Evolutionary conservation across 2,329 filamentous ascomycete species (phyloP), one percentile per base, ranked within the genome.

Genomic region (Aspergillus transmontanensis): DNA sequence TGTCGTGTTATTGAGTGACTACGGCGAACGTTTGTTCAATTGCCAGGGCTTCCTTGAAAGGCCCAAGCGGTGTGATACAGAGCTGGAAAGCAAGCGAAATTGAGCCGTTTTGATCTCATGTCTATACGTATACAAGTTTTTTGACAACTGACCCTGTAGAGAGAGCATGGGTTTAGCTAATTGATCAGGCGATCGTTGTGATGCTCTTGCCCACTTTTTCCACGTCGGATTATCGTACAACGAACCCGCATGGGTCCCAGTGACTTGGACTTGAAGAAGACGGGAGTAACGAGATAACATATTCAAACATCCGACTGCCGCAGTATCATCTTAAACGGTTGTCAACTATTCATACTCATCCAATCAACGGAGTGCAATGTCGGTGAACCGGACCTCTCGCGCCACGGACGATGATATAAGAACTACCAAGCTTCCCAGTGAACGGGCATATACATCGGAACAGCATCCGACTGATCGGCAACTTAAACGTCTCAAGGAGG

Each of bases 401-500:
- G 69, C 68, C 51, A 68, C 69, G 65, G 67, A 76, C 61, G 63
- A 70, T 64, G 60, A 70, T 61, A 67, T 63, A 68, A 71, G 63
- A 66, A 63, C 60, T 58, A 66, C 70, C 61, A 69, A 68, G 67
- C 67, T 65, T 59, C 54, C 68, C 48, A 71, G 58, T 60, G 61
- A 68, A 65, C 67, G 57, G 50, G 61, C 66, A 53, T 60, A 57
- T 64, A 63, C 69, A 46, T 61, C 70, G 4, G 74, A 75, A 56
- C 71, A 72, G 46, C 70, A 73, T 60, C 68, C 66, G 36, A 67
- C 79, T 60, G 73, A 79, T 66, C 68, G 67, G 56, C 78, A 76
- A 68, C 70, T 82, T 50, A 73, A 78, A 62, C 73, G 70, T 46
- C 74, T 82, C 46, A 78, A 72, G 58, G 76, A 81, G 64, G 72